Percentiles rank a stretch among this genome's conserved stretches.
These are phyloP conservation scores for Melanopsichium pennsylvanicum DNA, from an alignment of 1,284 basidiomycete species.

Conservation along the genomic window DNA sequence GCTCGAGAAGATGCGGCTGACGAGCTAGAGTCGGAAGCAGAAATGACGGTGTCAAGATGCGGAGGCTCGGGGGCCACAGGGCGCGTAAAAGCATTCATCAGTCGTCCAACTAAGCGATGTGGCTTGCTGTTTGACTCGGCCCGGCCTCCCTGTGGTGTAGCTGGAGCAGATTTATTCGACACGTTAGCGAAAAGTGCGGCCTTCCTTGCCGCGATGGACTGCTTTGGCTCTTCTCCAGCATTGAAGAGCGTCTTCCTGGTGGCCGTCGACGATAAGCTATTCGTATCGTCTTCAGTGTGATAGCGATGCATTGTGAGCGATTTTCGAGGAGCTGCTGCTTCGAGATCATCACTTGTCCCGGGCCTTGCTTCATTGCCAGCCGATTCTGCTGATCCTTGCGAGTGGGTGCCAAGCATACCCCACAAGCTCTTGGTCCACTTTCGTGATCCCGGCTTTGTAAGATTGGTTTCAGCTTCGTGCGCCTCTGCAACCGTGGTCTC, in stretches of 20 bases:
- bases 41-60: not conserved
- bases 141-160: constrained; percentile 14
- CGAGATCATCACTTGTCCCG: constrained; percentile 15
- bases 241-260: constrained; percentile 24
- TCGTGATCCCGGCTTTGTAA: constrained; percentile 9
- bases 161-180: constrained; percentile 20
- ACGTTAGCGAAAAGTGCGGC: constrained; percentile 25
- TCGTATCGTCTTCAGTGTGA: constrained; percentile 22
- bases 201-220: constrained; percentile 32
- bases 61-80: constrained; percentile 16
- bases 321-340: constrained; percentile 8
- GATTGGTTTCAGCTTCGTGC: constrained; percentile 4
- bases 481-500: not conserved
- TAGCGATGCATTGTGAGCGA: constrained; percentile 33
- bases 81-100: constrained; percentile 35
- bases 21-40: constrained; percentile 1
- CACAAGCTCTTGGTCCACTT: constrained; percentile 48
- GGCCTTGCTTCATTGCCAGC: constrained; percentile 2
- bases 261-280: constrained; percentile 3
- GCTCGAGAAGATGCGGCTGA: not conserved
- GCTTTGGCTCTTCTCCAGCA: constrained; percentile 28
- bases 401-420: constrained; percentile 36
- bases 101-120: constrained; percentile 30
- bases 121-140: constrained; percentile 11
- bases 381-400: constrained; percentile 10